Conservation (phyloP, 108 stramenopile genomes). For the Thalassiosira profunda region DNA sequence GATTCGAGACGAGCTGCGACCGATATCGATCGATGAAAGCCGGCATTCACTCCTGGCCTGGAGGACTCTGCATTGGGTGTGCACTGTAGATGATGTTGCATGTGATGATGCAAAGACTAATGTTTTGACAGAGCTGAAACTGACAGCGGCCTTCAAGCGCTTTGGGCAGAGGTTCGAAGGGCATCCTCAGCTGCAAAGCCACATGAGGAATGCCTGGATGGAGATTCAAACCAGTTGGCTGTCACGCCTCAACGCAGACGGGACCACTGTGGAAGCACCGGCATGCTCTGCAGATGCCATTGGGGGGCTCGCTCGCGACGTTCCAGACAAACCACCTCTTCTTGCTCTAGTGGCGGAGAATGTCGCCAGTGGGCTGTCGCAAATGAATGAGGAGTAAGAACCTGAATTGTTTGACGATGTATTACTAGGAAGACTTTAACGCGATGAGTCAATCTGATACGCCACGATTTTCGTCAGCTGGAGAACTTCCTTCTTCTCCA, state of each 20-base stretch:
- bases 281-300: too few species aligned
- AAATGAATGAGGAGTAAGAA: too few species aligned
- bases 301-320: too few species aligned
- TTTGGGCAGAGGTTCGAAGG: neutral
- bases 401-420: too few species aligned
- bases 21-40: slow-evolving; percentile 49
- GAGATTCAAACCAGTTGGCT: neutral
- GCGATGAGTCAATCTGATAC: slow-evolving; percentile 44
- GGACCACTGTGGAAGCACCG: too few species aligned
- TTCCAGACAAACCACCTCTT: too few species aligned
- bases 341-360: too few species aligned
- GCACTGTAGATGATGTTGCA: slow-evolving; percentile 29
- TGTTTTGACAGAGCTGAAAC: slow-evolving; percentile 19
- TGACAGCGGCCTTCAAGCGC: slow-evolving; percentile 14
- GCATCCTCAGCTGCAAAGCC: neutral
- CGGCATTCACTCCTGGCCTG: slow-evolving; percentile 49
- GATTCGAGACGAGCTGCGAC: slow-evolving; percentile 17
- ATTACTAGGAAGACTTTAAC: too few species aligned
- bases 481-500: slow-evolving; percentile 91
- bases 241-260: too few species aligned
- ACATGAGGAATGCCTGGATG: slow-evolving; percentile 7
- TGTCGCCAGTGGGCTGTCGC: too few species aligned
- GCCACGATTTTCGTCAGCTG: slow-evolving; percentile 72
- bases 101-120: slow-evolving; percentile 24
- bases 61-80: slow-evolving; percentile 51